Percentiles rank a stretch among this genome's conserved stretches.
phyloP scores from a whole-genome alignment of 495 filamentous ascomycete species.

The Penicillium bovifimosum region DNA sequence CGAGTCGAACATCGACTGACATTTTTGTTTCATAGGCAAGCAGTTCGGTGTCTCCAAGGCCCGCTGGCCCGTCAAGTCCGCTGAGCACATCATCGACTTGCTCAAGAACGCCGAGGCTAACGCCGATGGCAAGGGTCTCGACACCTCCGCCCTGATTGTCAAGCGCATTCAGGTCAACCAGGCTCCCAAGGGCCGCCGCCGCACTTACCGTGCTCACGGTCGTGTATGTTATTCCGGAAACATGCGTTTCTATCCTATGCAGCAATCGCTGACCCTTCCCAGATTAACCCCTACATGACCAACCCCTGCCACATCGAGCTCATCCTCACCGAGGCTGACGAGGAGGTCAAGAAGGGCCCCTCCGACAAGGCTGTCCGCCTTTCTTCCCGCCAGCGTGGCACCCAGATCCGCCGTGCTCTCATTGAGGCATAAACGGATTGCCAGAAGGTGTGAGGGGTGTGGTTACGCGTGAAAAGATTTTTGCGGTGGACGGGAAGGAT shows the following conservation, averaged over 20 bases:
- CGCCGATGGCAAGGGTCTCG: constrained; percentile 97
- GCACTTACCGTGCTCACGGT: constrained; percentile 99
- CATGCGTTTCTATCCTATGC: too few species aligned
- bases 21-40: constrained; percentile 65
- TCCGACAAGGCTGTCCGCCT: constrained; percentile 60
- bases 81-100: constrained; percentile 92
- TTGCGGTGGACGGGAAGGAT: constrained; percentile 25
- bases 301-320: constrained; percentile 99
- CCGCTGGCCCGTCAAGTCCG: constrained; percentile 98
- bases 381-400: constrained; percentile 82
- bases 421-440: constrained; percentile 61
- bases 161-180: constrained; percentile 99
- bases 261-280: neutral
- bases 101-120: constrained; percentile 99
- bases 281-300: constrained; percentile 99
- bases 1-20: constrained; percentile 19
- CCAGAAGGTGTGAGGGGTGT: constrained; percentile 24
- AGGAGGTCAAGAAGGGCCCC: constrained; percentile 70
- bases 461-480: constrained; percentile 22
- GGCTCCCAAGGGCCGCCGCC: constrained; percentile 94
- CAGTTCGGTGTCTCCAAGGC: constrained; percentile 94
- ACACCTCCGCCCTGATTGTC: constrained; percentile 91
- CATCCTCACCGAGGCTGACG: constrained; percentile 94
- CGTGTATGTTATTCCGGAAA: constrained; percentile 64
- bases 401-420: constrained; percentile 71